Evolutionary conservation across 2,329 filamentous ascomycete species (phyloP).

Genomic region (Sporothrix globosa): DNA sequence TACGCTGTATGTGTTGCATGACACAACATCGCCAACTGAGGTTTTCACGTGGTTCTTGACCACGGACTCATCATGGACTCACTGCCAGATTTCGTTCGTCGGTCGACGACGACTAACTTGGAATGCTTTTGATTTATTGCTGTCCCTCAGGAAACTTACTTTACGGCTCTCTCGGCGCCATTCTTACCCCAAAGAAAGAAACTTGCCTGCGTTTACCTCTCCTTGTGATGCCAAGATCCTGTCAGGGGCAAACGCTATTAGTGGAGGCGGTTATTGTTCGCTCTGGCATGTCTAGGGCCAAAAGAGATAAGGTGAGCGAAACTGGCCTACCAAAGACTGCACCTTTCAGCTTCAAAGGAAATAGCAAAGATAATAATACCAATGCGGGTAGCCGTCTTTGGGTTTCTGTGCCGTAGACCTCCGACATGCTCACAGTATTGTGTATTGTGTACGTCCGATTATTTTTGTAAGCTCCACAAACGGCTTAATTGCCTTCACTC

Average conservation of each 20-base stretch:
- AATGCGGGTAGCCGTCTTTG: neutral
- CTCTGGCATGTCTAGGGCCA: neutral
- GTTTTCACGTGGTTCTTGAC: no score
- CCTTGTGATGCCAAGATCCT: constrained; percentile 5
- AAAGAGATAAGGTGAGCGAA: neutral
- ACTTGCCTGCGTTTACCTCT: neutral
- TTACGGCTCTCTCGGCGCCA: neutral
- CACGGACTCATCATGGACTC: no score
- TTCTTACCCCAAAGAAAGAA: neutral
- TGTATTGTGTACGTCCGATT: no score
- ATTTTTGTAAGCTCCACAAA: no score
- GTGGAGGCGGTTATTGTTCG: neutral
- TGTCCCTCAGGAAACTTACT: neutral
- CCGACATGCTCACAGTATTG: no score
- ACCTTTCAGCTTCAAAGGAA: neutral
- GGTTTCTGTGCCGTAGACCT: no score
- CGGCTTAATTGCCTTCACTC: no score
- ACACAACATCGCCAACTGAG: neutral
- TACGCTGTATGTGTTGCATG: neutral
- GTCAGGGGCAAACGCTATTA: neutral
- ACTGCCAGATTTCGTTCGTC: no score
- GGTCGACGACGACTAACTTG: no score
- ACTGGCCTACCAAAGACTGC: neutral
- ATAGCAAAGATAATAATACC: neutral
- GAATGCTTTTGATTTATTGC: no score